Conservation (phyloP, 2,329 filamentous ascomycete genomes). For the Pseudocercospora eumusae region DNA sequence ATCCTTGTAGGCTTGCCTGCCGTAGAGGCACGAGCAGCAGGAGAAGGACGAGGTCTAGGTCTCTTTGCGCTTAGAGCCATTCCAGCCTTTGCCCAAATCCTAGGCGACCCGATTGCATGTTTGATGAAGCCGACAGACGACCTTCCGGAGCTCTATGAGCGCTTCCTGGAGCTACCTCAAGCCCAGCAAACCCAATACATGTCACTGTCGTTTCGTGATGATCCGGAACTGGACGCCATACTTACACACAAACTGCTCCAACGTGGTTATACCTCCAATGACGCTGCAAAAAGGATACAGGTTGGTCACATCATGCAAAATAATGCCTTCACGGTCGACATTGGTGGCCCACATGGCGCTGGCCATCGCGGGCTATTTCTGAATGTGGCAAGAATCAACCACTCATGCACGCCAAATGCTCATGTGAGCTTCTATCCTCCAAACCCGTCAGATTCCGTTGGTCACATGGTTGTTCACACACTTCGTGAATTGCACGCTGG, state of each 20-base stretch:
- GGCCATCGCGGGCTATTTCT: constrained; percentile 29
- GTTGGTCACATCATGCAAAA: constrained; percentile 31
- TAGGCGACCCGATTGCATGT: constrained; percentile 25
- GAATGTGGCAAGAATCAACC: constrained; percentile 29
- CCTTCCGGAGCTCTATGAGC: constrained; percentile 29
- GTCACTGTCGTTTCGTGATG: constrained; percentile 18
- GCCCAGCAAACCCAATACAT: constrained; percentile 19
- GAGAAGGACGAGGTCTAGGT: constrained; percentile 27
- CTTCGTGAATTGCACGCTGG: constrained; percentile 21
- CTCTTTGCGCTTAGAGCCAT: constrained; percentile 25
- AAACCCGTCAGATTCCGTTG: not conserved
- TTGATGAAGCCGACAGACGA: constrained; percentile 30
- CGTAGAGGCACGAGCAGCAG: constrained; percentile 21
- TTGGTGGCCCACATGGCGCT: constrained; percentile 21
- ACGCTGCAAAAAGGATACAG: constrained; percentile 21
- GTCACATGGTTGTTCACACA: constrained; percentile 28
- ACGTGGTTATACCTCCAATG: constrained; percentile 20
- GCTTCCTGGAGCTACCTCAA: constrained; percentile 21
- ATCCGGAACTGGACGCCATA: constrained; percentile 23
- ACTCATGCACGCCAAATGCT: constrained; percentile 31
- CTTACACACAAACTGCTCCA: constrained; percentile 26
- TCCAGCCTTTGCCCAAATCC: constrained; percentile 22
- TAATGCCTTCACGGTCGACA: constrained; percentile 33
- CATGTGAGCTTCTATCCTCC: constrained; percentile 31
- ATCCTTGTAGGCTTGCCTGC: constrained; percentile 22